Evolutionary conservation across 345 rosid species (phyloP), one percentile per base, ranked within the genome.

Genomic region (Eucalyptus sideroxylon): DNA sequence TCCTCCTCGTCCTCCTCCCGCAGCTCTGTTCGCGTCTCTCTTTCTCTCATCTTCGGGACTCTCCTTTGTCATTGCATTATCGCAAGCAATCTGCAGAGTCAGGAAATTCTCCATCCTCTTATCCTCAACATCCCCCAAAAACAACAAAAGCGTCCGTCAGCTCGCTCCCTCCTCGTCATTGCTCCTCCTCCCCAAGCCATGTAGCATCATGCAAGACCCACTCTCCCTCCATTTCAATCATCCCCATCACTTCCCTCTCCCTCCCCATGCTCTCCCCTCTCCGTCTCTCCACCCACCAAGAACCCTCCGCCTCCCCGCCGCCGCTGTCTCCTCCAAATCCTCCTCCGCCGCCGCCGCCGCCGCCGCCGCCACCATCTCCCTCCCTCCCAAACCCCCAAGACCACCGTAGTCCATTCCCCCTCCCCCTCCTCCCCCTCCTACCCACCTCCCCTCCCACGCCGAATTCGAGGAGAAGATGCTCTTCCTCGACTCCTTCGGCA

Each of bases 401-500:
- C 53, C 85, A 94, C 47, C 40, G 93, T 59, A 5, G 86, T 56
- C 91, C 88, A 88, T 88, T 16, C 88, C 94, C 27, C 27, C 86
- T 89, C 86, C 31, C 40, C 82, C 91, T 45, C 88, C 90, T 10
- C 89, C 93, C 24, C 85, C 90, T 1, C 83, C 49, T 87, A 87
- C 23, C 50, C 80, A 89, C 11, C 86, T 40, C 27, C 90, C 90
- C 69, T 87, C 92, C 92, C 91, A 69, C 90, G 44, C 93, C 45
- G 94, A 95, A 1, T 93, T 97, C 92, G 94, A 93, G 90, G 96
- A 95, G 53, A 97, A 96, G 89, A 89, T 96, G 89, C 94, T 96
- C 47, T 97, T 93, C 93, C 95, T 97, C 34, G 99, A 97, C 50
- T 95, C 99, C 26, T 87, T 96, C 45, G 99, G 99, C 72, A 91